A percentile compares a stretch with the other conserved stretches of the same genome.
Conservation (phyloP, 2,329 filamentous ascomycete species). For the Biscogniauxia mediterranea region DNA sequence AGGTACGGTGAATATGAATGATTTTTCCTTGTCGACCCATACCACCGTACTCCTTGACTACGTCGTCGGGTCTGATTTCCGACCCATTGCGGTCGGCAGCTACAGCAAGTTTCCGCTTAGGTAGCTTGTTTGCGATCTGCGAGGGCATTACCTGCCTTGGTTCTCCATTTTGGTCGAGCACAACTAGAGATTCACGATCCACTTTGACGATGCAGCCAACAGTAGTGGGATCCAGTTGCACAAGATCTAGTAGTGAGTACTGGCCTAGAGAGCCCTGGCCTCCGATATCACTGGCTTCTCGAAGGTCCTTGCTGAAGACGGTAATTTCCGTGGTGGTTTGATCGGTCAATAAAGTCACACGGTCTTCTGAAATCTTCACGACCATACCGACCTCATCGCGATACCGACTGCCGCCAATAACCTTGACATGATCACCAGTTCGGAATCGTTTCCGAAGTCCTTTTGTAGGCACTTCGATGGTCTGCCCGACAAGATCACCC, state of each 20-base stretch:
- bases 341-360: constrained; percentile 89
- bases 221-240: constrained; percentile 89
- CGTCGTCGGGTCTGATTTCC: constrained; percentile 88
- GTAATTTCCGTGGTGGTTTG: constrained; percentile 92
- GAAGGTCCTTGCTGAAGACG: constrained; percentile 94
- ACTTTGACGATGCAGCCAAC: constrained; percentile 94
- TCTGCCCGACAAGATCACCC: constrained; percentile 77
- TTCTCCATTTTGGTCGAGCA: constrained; percentile 87
- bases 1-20: constrained; percentile 91
- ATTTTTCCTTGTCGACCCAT: constrained; percentile 86
- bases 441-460: constrained; percentile 90
- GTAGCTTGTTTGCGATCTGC: constrained; percentile 86
- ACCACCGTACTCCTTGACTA: constrained; percentile 84
- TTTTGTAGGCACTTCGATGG: constrained; percentile 89
- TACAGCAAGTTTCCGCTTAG: constrained; percentile 77
- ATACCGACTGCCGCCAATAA: constrained; percentile 92
- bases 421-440: constrained; percentile 96
- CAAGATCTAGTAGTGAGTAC: constrained; percentile 88
- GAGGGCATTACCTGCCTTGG: constrained; percentile 81
- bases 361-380: constrained; percentile 87
- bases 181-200: constrained; percentile 85
- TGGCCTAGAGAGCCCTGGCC: constrained; percentile 82
- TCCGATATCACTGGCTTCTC: constrained; percentile 89
- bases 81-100: constrained; percentile 91
- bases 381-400: constrained; percentile 97